Evolutionary conservation across 768 basidiomycete genomes (phyloP).

Genomic region (Lepiota venenata): DNA sequence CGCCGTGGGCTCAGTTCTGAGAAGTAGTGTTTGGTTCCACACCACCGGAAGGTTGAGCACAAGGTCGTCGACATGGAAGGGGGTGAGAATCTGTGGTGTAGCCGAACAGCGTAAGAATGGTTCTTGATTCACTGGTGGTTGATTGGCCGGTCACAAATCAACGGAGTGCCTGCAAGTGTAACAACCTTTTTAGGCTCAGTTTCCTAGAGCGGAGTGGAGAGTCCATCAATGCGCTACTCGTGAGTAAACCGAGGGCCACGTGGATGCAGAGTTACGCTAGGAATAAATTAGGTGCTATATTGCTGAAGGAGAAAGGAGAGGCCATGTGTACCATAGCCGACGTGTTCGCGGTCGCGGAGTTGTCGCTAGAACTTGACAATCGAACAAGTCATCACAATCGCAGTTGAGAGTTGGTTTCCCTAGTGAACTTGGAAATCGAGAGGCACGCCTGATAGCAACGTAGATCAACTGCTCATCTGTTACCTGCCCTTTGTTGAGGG

Average conservation of each 20-base stretch:
- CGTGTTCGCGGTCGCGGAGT: too few species aligned
- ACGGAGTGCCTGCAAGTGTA: neutral
- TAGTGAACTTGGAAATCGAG: too few species aligned
- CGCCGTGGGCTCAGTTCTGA: neutral
- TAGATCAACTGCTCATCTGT: neutral
- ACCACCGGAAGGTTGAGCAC: neutral
- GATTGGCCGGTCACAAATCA: neutral
- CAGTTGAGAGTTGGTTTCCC: too few species aligned
- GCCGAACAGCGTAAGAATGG: neutral
- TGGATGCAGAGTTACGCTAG: too few species aligned
- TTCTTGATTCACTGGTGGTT: neutral
- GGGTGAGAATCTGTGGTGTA: neutral
- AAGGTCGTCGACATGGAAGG: conserved; percentile 2
- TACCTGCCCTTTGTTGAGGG: neutral
- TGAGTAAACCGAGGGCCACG: too few species aligned
- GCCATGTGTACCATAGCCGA: too few species aligned
- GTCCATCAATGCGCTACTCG: too few species aligned
- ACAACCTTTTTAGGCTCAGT: neutral
- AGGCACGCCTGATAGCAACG: neutral
- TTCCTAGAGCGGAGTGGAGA: neutral
- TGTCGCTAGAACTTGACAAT: too few species aligned
- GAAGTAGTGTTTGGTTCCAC: neutral
- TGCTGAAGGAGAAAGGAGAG: too few species aligned
- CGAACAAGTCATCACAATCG: too few species aligned
- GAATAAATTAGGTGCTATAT: too few species aligned